phyloP scores from a whole-genome alignment of 345 rosid species.

The Hibiscus tridactylites region DNA sequence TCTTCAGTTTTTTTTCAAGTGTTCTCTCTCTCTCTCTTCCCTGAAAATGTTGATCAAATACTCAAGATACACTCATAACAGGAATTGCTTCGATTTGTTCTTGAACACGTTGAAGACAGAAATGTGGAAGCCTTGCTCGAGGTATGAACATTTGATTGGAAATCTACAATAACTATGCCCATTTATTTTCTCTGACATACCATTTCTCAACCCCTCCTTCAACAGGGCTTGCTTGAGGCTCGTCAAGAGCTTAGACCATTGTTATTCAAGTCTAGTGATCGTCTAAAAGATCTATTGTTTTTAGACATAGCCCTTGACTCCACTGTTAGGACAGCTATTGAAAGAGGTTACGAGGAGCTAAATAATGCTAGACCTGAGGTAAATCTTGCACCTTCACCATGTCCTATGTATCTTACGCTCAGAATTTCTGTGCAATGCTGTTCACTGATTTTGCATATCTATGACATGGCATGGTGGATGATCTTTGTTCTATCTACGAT shows the following conservation, averaged over 20 bases:
- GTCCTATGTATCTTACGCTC: not conserved
- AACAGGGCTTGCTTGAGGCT: constrained; percentile 91
- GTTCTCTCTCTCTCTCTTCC: not conserved
- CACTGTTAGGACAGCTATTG: constrained; percentile 88
- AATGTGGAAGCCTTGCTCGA: constrained; percentile 86
- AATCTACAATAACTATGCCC: not conserved
- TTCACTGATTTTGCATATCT: not conserved
- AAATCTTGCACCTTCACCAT: constrained; percentile 11
- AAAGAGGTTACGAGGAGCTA: constrained; percentile 85
- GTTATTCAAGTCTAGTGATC: constrained; percentile 55
- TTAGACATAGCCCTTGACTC: constrained; percentile 94
- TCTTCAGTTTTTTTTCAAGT: constrained; percentile 13
- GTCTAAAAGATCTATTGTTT: constrained; percentile 89
- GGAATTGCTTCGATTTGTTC: constrained; percentile 78
- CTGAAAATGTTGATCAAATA: constrained; percentile 1
- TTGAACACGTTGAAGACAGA: constrained; percentile 77
- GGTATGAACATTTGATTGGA: constrained; percentile 32
- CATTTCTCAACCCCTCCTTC: not conserved
- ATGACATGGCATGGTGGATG: not conserved
- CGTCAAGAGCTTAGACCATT: constrained; percentile 88
- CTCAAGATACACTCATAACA: constrained; percentile 24
- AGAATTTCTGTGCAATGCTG: not conserved
- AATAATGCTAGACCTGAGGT: constrained; percentile 83
- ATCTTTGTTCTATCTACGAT: constrained; percentile 9
- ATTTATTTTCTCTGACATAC: not conserved